Percentiles rank a stretch among this genome's conserved stretches.
These are phyloP conservation scores for Hortiboletus flavorubellus DNA, from an alignment of 768 basidiomycete genomes.

Conservation along the genomic window DNA sequence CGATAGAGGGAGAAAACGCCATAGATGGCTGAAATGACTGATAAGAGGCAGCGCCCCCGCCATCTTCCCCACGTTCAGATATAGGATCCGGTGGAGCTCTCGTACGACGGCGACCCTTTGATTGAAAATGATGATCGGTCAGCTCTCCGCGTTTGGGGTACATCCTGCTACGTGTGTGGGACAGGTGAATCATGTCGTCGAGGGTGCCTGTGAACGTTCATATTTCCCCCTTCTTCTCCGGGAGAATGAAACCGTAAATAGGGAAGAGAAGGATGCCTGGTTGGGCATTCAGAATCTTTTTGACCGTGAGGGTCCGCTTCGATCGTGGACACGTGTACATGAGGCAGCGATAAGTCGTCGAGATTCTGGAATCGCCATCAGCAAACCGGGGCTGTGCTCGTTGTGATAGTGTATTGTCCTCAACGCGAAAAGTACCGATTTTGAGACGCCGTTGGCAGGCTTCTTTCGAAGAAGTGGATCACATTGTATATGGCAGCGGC, in stretches of 20 bases:
- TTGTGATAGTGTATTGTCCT: not conserved
- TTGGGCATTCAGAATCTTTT: not conserved
- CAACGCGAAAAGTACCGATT: not conserved
- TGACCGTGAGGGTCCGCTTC: constrained; percentile 4
- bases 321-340: constrained; percentile 10
- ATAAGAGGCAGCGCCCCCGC: not conserved
- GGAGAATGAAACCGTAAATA: constrained; percentile 1
- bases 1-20: not conserved
- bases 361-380: constrained; percentile 5
- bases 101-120: constrained; percentile 6
- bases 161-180: constrained; percentile 7
- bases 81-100: not conserved
- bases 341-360: constrained; percentile 12
- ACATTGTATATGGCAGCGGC: not conserved
- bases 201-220: constrained; percentile 17
- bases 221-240: constrained; percentile 7
- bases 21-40: not conserved
- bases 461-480: not conserved
- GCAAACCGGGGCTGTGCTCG: constrained; percentile 5
- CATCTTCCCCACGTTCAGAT: constrained; percentile 11
- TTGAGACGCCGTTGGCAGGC: not conserved
- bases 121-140: constrained; percentile 3
- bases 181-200: constrained; percentile 21
- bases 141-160: constrained; percentile 8
- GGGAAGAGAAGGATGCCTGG: constrained; percentile 2